phyloP scores from a whole-genome alignment of 2,329 filamentous ascomycete species.

The Xylariaceae sp. region DNA sequence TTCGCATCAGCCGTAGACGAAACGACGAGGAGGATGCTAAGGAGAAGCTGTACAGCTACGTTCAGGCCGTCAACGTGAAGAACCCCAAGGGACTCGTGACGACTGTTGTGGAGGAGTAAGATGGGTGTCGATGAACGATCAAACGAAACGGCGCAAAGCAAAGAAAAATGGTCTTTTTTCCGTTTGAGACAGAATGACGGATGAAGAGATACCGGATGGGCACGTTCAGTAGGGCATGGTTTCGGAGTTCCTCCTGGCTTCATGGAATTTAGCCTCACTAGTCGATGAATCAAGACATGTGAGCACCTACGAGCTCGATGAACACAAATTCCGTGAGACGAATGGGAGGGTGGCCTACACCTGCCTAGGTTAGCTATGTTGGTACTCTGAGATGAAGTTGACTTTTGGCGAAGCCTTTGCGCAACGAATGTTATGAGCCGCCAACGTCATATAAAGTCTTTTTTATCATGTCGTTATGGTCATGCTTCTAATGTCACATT shows the following conservation, averaged over 20 bases:
- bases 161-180: constrained; percentile 38
- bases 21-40: constrained; percentile 99
- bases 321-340: constrained; percentile 21
- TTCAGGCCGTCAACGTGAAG: constrained; percentile 99
- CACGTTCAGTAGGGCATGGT: constrained; percentile 52
- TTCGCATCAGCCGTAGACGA: constrained; percentile 99
- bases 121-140: constrained; percentile 27
- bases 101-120: constrained; percentile 80
- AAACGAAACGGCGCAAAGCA: constrained; percentile 29
- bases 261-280: constrained; percentile 53
- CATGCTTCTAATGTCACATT: constrained; percentile 3
- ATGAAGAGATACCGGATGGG: constrained; percentile 42
- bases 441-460: neutral
- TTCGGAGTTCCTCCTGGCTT: constrained; percentile 51
- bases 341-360: constrained; percentile 1
- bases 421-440: neutral
- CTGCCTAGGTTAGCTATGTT: neutral
- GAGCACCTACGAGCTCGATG: constrained; percentile 34
- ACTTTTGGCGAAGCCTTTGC: neutral
- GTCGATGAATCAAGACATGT: constrained; percentile 51
- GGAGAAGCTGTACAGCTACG: constrained; percentile 99
- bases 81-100: constrained; percentile 97
- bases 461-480: neutral
- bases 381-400: constrained; percentile 1
- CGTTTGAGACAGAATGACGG: constrained; percentile 26